A percentile compares a stretch with the other conserved stretches of the same genome.
Evolutionary conservation across 2,329 filamentous ascomycete species (phyloP).

Genomic region (Aureobasidium pullulans): DNA sequence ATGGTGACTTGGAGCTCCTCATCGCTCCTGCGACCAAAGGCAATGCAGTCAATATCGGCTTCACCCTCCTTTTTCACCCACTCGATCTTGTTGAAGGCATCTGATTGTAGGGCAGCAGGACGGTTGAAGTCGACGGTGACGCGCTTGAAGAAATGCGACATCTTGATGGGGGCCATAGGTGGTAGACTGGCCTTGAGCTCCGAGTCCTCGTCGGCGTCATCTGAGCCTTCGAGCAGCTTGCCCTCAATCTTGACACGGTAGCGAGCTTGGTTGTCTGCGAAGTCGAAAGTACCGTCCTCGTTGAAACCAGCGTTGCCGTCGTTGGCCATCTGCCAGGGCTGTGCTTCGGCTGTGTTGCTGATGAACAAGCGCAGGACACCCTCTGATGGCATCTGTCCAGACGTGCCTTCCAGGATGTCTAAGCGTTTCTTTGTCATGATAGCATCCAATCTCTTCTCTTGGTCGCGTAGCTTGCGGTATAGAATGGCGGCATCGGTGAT

Average conservation of each 20-base stretch:
- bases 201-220: slow-evolving; percentile 40
- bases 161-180: slow-evolving; percentile 7
- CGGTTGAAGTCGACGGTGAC: slow-evolving; percentile 58
- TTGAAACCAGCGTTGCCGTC: slow-evolving; percentile 44
- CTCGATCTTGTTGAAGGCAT: slow-evolving; percentile 58
- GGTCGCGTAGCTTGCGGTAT: slow-evolving; percentile 76
- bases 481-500: slow-evolving; percentile 74
- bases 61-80: slow-evolving; percentile 67
- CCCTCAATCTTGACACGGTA: slow-evolving; percentile 93
- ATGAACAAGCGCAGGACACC: slow-evolving; percentile 90
- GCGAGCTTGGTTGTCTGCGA: slow-evolving; percentile 69
- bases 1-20: slow-evolving; percentile 89
- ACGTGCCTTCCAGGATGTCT: slow-evolving; percentile 69
- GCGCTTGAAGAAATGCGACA: slow-evolving; percentile 73
- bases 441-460: slow-evolving; percentile 83
- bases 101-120: slow-evolving; percentile 57
- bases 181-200: slow-evolving; percentile 5
- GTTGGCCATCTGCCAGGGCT: slow-evolving; percentile 74
- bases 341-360: slow-evolving; percentile 87
- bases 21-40: slow-evolving; percentile 86
- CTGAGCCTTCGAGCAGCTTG: slow-evolving; percentile 55
- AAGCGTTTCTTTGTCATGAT: slow-evolving; percentile 90
- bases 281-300: slow-evolving; percentile 67
- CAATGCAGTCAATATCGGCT: slow-evolving; percentile 80
- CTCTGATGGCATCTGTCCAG: slow-evolving; percentile 32